Evolutionary conservation across 345 rosid species (phyloP).

Genomic region (Populus alba): DNA sequence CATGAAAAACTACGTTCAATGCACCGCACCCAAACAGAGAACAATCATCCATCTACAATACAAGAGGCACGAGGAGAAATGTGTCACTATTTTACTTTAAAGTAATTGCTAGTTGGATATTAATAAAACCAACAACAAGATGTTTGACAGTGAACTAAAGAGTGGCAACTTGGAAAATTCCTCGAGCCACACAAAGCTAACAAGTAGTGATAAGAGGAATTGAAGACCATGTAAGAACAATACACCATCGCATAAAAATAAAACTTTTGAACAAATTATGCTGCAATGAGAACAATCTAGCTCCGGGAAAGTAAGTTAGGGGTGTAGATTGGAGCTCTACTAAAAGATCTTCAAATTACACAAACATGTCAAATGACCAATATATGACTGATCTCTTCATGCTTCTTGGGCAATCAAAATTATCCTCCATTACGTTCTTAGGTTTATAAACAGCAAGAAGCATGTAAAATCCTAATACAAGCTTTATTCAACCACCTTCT

Average conservation of each 20-base stretch:
- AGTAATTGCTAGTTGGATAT: not conserved
- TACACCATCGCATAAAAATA: not conserved
- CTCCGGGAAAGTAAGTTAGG: not conserved
- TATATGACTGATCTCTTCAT: constrained; percentile 5
- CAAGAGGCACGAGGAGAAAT: constrained; percentile 20
- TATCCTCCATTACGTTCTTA: constrained; percentile 12
- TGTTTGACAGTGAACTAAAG: not conserved
- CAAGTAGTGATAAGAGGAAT: not conserved
- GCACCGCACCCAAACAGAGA: constrained; percentile 28
- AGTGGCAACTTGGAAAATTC: constrained; percentile 6
- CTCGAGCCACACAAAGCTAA: constrained; percentile 7
- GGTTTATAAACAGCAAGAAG: constrained; percentile 23
- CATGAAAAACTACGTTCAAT: constrained; percentile 18
- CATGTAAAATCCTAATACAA: constrained; percentile 26
- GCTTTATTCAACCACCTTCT: constrained; percentile 56
- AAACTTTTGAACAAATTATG: not conserved
- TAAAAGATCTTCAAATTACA: constrained; percentile 3
- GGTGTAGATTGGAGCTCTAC: not conserved
- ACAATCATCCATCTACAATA: constrained; percentile 68
- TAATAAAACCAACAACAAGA: not conserved
- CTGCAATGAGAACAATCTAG: not conserved
- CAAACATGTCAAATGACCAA: not conserved
- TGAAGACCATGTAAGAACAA: not conserved
- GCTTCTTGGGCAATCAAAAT: constrained; percentile 1
- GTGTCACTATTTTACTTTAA: not conserved